These are phyloP conservation scores for Starmerella bacillaris DNA, from an alignment of 805 yeast genomes.

Conservation along the genomic window DNA sequence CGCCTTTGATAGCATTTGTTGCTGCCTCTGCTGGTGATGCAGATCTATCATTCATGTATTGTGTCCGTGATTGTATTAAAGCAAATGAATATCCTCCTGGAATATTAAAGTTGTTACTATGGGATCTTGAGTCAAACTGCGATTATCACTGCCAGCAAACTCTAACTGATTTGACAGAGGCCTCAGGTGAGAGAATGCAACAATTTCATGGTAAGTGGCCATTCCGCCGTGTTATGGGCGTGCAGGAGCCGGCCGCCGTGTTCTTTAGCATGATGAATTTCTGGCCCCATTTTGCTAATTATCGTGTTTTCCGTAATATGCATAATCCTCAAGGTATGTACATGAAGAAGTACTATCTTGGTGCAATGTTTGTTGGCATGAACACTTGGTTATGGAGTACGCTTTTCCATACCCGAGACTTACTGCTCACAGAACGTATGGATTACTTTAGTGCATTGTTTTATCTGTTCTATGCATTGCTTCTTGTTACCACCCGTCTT, in stretches of 20 bases:
- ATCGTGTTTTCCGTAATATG: constrained; percentile 24
- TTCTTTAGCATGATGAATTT: constrained; percentile 59
- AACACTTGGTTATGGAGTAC: constrained; percentile 79
- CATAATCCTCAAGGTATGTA: constrained; percentile 16
- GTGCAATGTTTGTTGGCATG: constrained; percentile 48
- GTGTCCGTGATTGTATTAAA: constrained; percentile 27
- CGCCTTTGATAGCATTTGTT: no score
- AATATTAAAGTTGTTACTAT: constrained; percentile 31
- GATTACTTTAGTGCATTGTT: constrained; percentile 90
- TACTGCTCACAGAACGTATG: constrained; percentile 56
- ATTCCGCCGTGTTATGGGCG: constrained; percentile 52
- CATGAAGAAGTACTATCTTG: constrained; percentile 24
- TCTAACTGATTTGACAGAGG: constrained; percentile 38
- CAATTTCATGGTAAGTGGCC: constrained; percentile 99
- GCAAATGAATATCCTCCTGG: constrained; percentile 23
- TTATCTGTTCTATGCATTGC: constrained; percentile 66
- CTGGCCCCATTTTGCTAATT: constrained; percentile 38
- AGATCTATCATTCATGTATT: constrained; percentile 30
- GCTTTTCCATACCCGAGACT: constrained; percentile 76
- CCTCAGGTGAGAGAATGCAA: constrained; percentile 34
- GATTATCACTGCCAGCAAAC: constrained; percentile 83
- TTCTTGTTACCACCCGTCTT: constrained; percentile 44
- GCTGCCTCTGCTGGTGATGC: constrained; percentile 36
- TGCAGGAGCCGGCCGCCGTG: constrained; percentile 71
- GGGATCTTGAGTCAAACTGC: constrained; percentile 70